phyloP scores from a whole-genome alignment of 208 protist genomes.

The Leptomonas seymouri region DNA sequence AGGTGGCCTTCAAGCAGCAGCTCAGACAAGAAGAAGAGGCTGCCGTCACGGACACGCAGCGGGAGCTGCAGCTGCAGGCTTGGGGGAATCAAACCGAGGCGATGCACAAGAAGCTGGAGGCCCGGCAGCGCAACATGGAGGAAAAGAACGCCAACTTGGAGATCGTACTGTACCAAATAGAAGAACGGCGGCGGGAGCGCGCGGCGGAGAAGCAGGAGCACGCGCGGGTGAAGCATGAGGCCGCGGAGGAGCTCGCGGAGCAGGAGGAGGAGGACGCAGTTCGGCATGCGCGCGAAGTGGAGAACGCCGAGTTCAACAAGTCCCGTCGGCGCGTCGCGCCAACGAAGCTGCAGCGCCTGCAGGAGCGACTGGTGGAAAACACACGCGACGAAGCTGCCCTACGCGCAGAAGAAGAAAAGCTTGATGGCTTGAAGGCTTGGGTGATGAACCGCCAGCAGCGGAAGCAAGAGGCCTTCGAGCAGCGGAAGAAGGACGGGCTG shows the following conservation, averaged over 20 bases:
- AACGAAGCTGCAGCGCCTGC: conserved; percentile 56
- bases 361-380: conserved; percentile 40
- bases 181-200: conserved; percentile 48
- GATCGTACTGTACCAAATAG: conserved; percentile 68
- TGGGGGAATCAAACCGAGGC: conserved; percentile 63
- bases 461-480: conserved; percentile 63
- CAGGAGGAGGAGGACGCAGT: conserved; percentile 45
- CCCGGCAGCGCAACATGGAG: conserved; percentile 59
- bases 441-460: conserved; percentile 28
- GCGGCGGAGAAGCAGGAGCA: conserved; percentile 39
- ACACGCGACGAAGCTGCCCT: conserved; percentile 35
- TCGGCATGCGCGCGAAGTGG: conserved; percentile 31
- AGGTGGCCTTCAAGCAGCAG: conserved; percentile 63
- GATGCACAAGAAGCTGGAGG: conserved; percentile 43
- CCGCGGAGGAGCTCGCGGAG: conserved; percentile 65
- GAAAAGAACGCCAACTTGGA: conserved; percentile 78
- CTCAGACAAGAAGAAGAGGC: conserved; percentile 40
- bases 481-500: conserved; percentile 42
- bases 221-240: conserved; percentile 39
- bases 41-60: conserved; percentile 27
- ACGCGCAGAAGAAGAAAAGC: conserved; percentile 39
- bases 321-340: conserved; percentile 31
- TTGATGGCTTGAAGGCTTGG: conserved; percentile 42
- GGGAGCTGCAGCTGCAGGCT: conserved; percentile 39
- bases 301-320: conserved; percentile 58